Conservation (phyloP, 2,329 filamentous ascomycete genomes). For the Emergomyces pasteurianus region DNA sequence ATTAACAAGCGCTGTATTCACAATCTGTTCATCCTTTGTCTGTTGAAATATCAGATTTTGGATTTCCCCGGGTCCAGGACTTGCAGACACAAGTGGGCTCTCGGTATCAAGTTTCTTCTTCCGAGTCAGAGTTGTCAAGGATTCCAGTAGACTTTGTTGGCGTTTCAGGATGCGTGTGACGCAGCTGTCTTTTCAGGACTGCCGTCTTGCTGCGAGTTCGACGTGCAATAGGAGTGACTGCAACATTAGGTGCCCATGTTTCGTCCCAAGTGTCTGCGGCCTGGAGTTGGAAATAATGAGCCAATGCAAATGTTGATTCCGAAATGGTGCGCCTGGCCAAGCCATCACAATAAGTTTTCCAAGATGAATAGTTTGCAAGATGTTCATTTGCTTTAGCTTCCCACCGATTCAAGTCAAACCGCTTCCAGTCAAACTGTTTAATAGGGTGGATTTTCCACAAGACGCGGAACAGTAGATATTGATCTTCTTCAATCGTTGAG, state of each 20-base stretch:
- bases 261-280: conserved; percentile 1
- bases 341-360: too few species aligned
- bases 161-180: conserved; percentile 1
- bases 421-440: too few species aligned
- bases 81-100: conserved; percentile 1
- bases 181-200: conserved; percentile 1
- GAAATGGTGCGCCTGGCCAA: too few species aligned
- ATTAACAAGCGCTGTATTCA: conserved; percentile 10
- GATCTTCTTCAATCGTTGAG: conserved; percentile 1
- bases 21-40: conserved; percentile 14
- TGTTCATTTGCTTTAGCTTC: too few species aligned
- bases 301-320: conserved; percentile 3
- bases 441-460: not conserved
- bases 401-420: too few species aligned
- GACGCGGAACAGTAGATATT: conserved; percentile 1
- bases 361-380: too few species aligned
- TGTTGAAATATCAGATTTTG: conserved; percentile 6
- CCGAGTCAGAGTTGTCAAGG: not conserved
- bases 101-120: not conserved
- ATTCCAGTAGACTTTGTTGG: conserved; percentile 3
- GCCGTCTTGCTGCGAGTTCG: conserved; percentile 2
- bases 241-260: not conserved
- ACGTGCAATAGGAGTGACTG: conserved; percentile 3
- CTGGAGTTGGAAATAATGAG: conserved; percentile 4
- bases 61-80: conserved; percentile 5